Base-by-base conservation (phyloP, 257 asterid genomes). In the Coffea eugenioides region DNA sequence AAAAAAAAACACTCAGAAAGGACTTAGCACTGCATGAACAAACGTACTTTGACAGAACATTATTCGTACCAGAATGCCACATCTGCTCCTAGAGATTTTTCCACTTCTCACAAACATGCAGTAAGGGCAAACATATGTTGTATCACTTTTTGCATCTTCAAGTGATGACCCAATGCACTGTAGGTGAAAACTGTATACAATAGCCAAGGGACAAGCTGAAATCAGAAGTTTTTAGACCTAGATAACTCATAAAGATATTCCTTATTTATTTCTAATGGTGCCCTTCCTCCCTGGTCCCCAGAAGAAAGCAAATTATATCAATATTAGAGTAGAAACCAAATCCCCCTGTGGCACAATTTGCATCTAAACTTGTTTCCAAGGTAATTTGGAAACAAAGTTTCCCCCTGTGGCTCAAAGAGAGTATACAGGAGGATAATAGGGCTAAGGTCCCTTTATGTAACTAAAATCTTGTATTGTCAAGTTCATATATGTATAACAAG, bases 171-270 rank as follows among this genome's bases (percentile, higher is more conserved):
- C 88, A 14, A 83, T 36, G 68, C 97, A 94, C 79, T 82, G 89
- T 89, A 82, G 75, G 85, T 94, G 97, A 81, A 85, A 91, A 80
- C 98, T 94, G 92, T 75, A 69, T 15, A 86, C 85, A 45, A 75
- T 34, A 86, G 78, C 52, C 83, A 56, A 67, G 45, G 59, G 31
- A 71, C 49, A 71, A 77, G 74, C 9, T 5, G 66, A 15, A 61
- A 61, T 62, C 45, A 79, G 73, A n/a, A 59, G 27, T n/a, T 3
- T 59, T 59, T 56, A 54, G 71, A 56, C 36, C 4, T 3, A 3
- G 27, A 73, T 6, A 74, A 21, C 56, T 18, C 0, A 13, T 25
- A 27, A 49, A 52, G 34, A 54, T 52, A 18, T 74, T 54, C 16
- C 20, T 39, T 54, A 45, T 2, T 48, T 49, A 54, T 74, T 31